A percentile compares a stretch with the other conserved stretches of the same genome.
Evolutionary conservation across 257 asterid species (phyloP).

Genomic region (Solanum pinnatisectum): DNA sequence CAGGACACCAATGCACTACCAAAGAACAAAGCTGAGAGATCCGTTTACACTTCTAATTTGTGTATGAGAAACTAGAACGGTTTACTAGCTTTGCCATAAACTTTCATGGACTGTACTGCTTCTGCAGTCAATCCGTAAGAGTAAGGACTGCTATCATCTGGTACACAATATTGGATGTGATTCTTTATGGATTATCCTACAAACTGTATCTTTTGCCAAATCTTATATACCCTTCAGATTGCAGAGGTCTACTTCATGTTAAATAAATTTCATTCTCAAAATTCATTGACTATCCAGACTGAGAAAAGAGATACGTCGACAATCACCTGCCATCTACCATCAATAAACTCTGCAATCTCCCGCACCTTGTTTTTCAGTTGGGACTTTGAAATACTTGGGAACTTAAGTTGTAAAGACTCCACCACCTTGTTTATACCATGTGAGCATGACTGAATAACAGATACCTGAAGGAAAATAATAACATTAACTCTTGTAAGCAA

Average conservation of each 20-base stretch:
- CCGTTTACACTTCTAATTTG: background rate
- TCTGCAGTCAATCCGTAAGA: background rate
- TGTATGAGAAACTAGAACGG: background rate
- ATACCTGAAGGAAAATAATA: slow-evolving; percentile 30
- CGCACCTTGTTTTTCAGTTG: slow-evolving; percentile 72
- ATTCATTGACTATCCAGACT: background rate
- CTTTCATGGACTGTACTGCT: background rate
- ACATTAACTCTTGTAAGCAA: background rate
- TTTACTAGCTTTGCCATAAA: background rate
- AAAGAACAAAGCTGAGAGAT: background rate
- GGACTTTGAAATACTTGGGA: slow-evolving; percentile 53
- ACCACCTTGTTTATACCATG: slow-evolving; percentile 47
- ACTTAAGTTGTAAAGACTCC: slow-evolving; percentile 40
- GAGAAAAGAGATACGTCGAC: background rate
- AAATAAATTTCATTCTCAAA: background rate
- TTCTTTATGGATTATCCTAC: background rate
- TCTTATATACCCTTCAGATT: background rate
- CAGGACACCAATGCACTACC: background rate
- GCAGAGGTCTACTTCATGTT: background rate
- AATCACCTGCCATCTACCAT: slow-evolving; percentile 85
- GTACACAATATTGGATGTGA: background rate
- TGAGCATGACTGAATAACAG: slow-evolving; percentile 50
- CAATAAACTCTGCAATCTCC: slow-evolving; percentile 59
- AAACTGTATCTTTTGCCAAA: background rate
- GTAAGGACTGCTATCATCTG: background rate